Conservation (phyloP, 768 basidiomycete genomes). For the Tulasnella sp. region DNA sequence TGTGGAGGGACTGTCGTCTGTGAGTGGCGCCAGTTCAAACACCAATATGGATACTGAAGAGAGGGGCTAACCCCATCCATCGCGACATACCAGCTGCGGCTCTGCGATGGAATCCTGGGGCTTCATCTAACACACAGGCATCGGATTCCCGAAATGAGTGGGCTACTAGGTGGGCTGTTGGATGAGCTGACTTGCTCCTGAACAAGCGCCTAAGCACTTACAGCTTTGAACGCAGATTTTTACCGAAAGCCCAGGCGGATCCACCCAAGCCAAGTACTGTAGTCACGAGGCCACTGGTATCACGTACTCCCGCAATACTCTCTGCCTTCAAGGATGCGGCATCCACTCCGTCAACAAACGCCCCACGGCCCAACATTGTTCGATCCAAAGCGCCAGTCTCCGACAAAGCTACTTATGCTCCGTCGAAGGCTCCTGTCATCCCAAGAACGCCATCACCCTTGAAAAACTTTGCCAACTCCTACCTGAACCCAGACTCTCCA, state of each 20-base stretch:
- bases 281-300: neutral
- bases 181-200: constrained; percentile 33
- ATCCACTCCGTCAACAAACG: neutral
- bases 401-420: constrained; percentile 34
- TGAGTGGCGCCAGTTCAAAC: constrained; percentile 33
- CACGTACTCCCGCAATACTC: neutral
- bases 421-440: constrained; percentile 46
- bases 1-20: constrained; percentile 75
- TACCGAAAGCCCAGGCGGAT: constrained; percentile 7
- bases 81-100: constrained; percentile 43
- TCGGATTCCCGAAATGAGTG: constrained; percentile 49
- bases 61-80: neutral
- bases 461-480: constrained; percentile 31
- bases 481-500: constrained; percentile 32
- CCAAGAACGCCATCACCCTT: constrained; percentile 48
- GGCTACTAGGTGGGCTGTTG: constrained; percentile 64
- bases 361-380: constrained; percentile 18
- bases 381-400: constrained; percentile 10
- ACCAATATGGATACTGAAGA: neutral
- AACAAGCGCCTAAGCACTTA: constrained; percentile 35
- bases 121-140: constrained; percentile 25
- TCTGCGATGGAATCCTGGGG: constrained; percentile 45
- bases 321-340: neutral
- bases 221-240: neutral
- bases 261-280: neutral